Evolutionary conservation across 768 basidiomycete species (phyloP).

Genomic region (Dendrothele bispora): DNA sequence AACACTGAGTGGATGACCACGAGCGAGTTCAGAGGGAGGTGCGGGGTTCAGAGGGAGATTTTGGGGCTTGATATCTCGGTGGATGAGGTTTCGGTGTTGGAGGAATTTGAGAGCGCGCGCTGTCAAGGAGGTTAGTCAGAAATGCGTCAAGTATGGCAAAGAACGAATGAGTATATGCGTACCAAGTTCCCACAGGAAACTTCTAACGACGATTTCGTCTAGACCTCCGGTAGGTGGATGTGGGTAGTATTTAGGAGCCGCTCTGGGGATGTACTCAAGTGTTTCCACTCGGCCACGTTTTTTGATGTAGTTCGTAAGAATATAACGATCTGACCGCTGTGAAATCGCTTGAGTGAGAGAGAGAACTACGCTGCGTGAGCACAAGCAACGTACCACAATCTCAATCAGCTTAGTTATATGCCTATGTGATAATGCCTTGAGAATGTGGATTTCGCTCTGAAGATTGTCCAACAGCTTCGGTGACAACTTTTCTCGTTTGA

Average conservation of each 20-base stretch:
- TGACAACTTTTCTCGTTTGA: conserved; percentile 83
- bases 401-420: conserved; percentile 93
- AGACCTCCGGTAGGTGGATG: conserved; percentile 91
- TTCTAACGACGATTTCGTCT: conserved; percentile 86
- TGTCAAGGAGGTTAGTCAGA: too few relatives aligned
- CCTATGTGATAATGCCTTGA: conserved; percentile 89
- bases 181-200: conserved; percentile 89
- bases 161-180: too few relatives aligned
- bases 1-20: conserved; percentile 88
- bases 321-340: conserved; percentile 72
- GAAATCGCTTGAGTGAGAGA: background rate
- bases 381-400: conserved; percentile 68
- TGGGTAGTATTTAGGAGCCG: conserved; percentile 80
- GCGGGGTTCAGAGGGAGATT: conserved; percentile 90
- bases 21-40: conserved; percentile 71
- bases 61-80: conserved; percentile 98
- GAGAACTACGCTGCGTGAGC: background rate
- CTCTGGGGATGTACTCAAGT: conserved; percentile 75
- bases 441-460: conserved; percentile 96
- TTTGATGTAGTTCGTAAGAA: conserved; percentile 95
- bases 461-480: conserved; percentile 95
- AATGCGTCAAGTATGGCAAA: too few relatives aligned
- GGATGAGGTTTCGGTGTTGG: conserved; percentile 85
- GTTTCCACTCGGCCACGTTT: conserved; percentile 92
- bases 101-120: conserved; percentile 94